Evolutionary conservation across 805 yeast species (phyloP), one percentile per base, ranked within the genome.

Genomic region (Spencermartinsiella europaea): DNA sequence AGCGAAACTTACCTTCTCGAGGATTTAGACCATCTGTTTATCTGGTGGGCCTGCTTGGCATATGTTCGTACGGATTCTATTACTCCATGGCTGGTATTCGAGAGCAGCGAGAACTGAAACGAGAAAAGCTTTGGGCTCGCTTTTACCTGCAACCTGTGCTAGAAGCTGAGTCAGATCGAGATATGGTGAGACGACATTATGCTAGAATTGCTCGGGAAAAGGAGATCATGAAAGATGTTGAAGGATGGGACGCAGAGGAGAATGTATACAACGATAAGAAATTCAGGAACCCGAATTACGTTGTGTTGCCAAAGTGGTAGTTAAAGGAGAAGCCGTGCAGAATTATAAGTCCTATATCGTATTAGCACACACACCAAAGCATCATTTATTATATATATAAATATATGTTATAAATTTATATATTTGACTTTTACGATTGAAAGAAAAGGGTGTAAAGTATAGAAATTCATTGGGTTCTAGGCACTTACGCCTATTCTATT

Each of bases 141-240:
- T 78, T 85, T 59, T 70, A 82, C 62, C 64, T 86, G 40, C 74
- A 79, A 58, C 95, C 95, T 1, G 70, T 84, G 53, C 73, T 86
- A 45, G 76, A 80, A 56, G 95, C 95, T 36, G 95, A 87, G 67
- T 80, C 79, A 56, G 95, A 86, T 65, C 75, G 95, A 62, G 85
- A 83, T 58, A 63, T 74, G 36, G 86, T 85, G 36, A 78, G 95
- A 69, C 75, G 95, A 60, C 75, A 77, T 51, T 71, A 69, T 55
- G 77, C 85, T 46, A 79, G 83, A 60, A 70, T 77, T 64, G 77
- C 75, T 58, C 75, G 87, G 68, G 95, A 85, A 70, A 79, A 76
- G 49, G 79, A 76, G 61, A 71, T 80, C 55, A 79, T 80, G 84
- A 69, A 74, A 63, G 75, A 75, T 45, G 80, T 77, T 38, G 75